Base-by-base conservation (phyloP, 257 asterid species). In the Vinca minor region DNA sequence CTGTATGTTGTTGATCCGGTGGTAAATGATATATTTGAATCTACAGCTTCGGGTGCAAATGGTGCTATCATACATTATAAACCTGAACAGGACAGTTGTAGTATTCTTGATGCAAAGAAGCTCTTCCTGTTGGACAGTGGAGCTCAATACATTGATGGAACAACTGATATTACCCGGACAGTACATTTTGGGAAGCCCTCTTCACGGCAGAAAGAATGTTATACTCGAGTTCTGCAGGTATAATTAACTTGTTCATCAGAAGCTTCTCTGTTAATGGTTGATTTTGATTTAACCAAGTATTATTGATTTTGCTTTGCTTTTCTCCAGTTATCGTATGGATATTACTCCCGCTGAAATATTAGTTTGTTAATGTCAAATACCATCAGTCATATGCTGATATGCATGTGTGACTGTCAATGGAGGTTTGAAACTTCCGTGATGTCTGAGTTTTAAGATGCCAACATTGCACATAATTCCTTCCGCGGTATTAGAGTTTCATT, bases 11-110 rank as follows among this genome's bases (percentile, higher is more conserved):
- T 47, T 18, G 18, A 46, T 34, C 56, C 7, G n/a, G 32, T 49
- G 21, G 13, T 48, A 25, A 63, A 57, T 70, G 18, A 36, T 70
- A 56, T 64, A 59, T 15, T 58, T 2, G 9, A 13, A 59, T 1
- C 70, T 68, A 55, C 81, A 93, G 98, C 82, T 67, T 89, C 96
- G 58, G 98, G 98, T 61, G 98, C 96, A 70, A 92, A 92, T 78
- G 96, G 98, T 68, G 98, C 97, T 54, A 80, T 89, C 70, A 93
- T 93, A 67, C 98, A 93, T 83, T 87, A 93, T 83, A 89, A 77
- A 62, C 90, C 98, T 58, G 96, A 89, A 63, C 83, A 87, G 63
- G 77, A 73, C 72, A 84, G 77, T 64, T 93, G 97, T 69, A 81
- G 96, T 67, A 42, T 74, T 65, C 86, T 93, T 73, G 93, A 89